Percentiles rank a stretch among this genome's conserved stretches.
These are phyloP conservation scores for Capsicum baccatum DNA, from an alignment of 257 asterid genomes.

Conservation along the genomic window DNA sequence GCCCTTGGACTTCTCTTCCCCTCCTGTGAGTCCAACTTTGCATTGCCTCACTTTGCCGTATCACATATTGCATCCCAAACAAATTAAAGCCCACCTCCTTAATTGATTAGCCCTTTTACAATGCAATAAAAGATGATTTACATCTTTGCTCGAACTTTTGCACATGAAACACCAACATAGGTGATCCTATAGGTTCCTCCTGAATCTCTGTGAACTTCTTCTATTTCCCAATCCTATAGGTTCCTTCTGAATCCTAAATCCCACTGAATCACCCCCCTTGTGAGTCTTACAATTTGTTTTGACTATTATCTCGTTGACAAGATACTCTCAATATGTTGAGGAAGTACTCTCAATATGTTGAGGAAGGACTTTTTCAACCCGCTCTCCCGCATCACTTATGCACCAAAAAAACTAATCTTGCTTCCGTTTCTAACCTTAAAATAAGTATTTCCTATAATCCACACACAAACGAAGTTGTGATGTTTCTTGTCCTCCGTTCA, in stretches of 20 bases:
- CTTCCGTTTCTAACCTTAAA: neutral
- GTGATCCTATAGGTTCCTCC: neutral
- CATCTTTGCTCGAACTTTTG: neutral
- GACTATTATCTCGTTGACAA: neutral
- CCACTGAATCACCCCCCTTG: neutral
- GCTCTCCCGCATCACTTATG: neutral
- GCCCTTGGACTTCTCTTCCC: conserved; percentile 10
- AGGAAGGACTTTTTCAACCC: neutral
- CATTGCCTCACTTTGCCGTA: neutral
- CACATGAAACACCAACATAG: neutral
- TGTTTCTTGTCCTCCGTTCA: neutral
- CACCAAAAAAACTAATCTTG: neutral
- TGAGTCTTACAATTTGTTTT: neutral
- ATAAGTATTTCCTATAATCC: neutral
- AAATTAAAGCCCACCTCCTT: neutral
- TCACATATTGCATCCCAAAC: conserved; percentile 7
- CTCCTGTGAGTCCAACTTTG: neutral
- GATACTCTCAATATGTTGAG: neutral
- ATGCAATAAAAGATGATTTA: neutral
- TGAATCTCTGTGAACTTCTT: neutral
- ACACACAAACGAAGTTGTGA: neutral
- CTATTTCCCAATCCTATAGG: neutral
- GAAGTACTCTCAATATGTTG: neutral
- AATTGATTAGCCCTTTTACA: conserved; percentile 1
- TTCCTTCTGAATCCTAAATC: conserved; percentile 1